Percentiles rank a stretch among this genome's conserved stretches.
Conservation (phyloP, 306 rosid genomes). For the Cicer judaicum region DNA sequence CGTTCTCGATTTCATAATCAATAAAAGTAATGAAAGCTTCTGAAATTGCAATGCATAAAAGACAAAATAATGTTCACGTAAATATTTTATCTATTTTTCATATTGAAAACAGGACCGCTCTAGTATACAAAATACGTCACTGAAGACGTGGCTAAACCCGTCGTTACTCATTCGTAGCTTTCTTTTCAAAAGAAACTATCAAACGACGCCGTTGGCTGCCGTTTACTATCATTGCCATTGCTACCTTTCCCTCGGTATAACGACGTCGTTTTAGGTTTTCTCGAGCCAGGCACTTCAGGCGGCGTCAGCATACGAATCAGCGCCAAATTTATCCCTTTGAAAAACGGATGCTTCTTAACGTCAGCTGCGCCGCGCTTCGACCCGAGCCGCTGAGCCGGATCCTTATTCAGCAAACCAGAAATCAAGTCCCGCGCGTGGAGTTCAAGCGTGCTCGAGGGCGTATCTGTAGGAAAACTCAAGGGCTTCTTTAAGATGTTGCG, state of each 20-base stretch:
- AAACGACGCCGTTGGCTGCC: slow-evolving; percentile 56
- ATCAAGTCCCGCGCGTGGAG: slow-evolving; percentile 80
- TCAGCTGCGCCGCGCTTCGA: slow-evolving; percentile 96
- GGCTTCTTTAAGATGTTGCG: slow-evolving; percentile 71
- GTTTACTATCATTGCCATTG: slow-evolving; percentile 1
- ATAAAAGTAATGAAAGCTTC: neutral
- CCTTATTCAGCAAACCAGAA: slow-evolving; percentile 62
- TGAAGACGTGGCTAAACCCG: slow-evolving; percentile 53
- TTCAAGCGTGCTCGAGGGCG: slow-evolving; percentile 62
- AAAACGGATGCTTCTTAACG: slow-evolving; percentile 81
- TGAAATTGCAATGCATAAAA: neutral
- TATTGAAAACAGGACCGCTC: slow-evolving; percentile 42
- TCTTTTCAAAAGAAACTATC: slow-evolving; percentile 48
- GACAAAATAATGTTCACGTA: neutral
- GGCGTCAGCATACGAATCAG: slow-evolving; percentile 76
- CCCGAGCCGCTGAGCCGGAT: slow-evolving; percentile 75
- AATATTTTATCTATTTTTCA: slow-evolving; percentile 25
- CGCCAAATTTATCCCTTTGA: slow-evolving; percentile 72
- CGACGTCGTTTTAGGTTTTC: slow-evolving; percentile 61
- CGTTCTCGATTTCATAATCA: neutral
- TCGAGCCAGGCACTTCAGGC: slow-evolving; percentile 64
- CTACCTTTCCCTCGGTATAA: slow-evolving; percentile 15
- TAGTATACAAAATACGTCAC: slow-evolving; percentile 58
- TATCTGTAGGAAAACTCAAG: slow-evolving; percentile 59
- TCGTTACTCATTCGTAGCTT: slow-evolving; percentile 13